phyloP scores from a whole-genome alignment of 306 rosid genomes.

The Castanea crenata region DNA sequence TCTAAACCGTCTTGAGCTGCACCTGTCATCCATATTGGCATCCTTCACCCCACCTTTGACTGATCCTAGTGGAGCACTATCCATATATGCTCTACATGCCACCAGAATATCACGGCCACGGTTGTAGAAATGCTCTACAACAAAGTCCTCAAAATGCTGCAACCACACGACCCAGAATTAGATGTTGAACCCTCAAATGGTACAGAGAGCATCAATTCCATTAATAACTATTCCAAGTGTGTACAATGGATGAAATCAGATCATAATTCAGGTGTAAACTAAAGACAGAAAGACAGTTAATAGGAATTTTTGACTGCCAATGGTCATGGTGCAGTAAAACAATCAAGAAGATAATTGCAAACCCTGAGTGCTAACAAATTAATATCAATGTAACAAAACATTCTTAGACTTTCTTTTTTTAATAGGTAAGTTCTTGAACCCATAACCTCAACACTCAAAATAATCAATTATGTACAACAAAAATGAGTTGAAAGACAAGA shows the following conservation, averaged over 20 bases:
- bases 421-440: too few relatives aligned
- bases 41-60: conserved; percentile 83
- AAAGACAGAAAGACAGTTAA: not conserved
- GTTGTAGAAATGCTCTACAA: conserved; percentile 62
- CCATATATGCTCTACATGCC: conserved; percentile 75
- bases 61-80: conserved; percentile 86
- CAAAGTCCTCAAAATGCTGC: conserved; percentile 80
- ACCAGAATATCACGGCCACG: conserved; percentile 62
- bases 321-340: not conserved
- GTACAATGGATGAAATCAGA: too few relatives aligned
- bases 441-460: not conserved
- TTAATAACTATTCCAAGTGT: too few relatives aligned
- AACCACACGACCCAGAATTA: conserved; percentile 25
- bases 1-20: conserved; percentile 60
- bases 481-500: not conserved
- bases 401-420: not conserved
- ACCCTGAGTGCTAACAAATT: not conserved
- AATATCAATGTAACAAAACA: not conserved
- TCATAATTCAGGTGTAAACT: not conserved
- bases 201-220: too few relatives aligned
- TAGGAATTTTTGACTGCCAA: not conserved
- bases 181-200: not conserved
- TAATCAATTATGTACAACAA: not conserved
- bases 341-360: not conserved
- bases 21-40: conserved; percentile 63